Percentiles rank a stretch among this genome's conserved stretches.
These are phyloP conservation scores for Camellia oleifera DNA, from an alignment of 179 eudicot genomes.

Conservation along the genomic window DNA sequence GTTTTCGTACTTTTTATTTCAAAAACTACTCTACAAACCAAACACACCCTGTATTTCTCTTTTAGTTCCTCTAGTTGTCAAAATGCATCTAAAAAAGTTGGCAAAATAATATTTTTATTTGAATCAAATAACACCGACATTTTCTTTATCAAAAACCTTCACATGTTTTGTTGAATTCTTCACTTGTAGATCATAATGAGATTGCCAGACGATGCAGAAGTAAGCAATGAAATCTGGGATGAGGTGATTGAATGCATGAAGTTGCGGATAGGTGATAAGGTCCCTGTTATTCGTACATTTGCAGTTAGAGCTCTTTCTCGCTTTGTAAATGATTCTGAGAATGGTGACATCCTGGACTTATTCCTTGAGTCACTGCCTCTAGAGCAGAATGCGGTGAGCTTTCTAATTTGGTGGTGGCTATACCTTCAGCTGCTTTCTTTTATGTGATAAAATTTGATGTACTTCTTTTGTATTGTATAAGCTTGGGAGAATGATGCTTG, in stretches of 20 bases:
- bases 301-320: constrained; percentile 92
- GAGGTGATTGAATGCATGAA: constrained; percentile 84
- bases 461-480: background rate
- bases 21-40: too few species aligned
- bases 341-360: constrained; percentile 76
- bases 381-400: constrained; percentile 85
- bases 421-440: background rate
- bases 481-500: background rate
- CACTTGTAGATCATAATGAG: constrained; percentile 78
- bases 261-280: constrained; percentile 68
- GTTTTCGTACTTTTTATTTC: too few species aligned
- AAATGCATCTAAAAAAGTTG: background rate
- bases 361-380: constrained; percentile 59
- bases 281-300: constrained; percentile 73
- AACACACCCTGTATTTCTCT: background rate
- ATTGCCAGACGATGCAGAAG: constrained; percentile 96
- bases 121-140: background rate
- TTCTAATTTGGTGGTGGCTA: constrained; percentile 12
- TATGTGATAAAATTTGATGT: background rate
- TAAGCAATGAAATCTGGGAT: constrained; percentile 86
- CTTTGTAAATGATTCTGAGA: constrained; percentile 86
- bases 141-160: background rate
- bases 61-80: background rate
- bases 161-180: background rate
- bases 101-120: background rate